Base-by-base conservation (phyloP, 305 asterid species). In the Fraxinus nigra region DNA sequence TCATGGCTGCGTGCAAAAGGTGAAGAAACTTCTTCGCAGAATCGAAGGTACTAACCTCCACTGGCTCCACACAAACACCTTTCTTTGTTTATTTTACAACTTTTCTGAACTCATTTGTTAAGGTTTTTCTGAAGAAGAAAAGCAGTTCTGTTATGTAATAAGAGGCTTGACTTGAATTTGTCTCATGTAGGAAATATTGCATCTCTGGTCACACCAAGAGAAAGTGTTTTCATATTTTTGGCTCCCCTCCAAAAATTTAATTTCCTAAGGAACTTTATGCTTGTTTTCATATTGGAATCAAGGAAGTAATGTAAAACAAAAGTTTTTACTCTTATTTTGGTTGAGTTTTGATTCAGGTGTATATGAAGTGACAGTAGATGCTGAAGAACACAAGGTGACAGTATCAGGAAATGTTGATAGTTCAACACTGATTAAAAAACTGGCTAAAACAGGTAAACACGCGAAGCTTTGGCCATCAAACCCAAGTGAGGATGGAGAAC, bases 361-460 rank as follows among this genome's bases (percentile, higher is more conserved):
- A 61, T 94, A 89, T 61, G 82, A 87, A 75, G 97, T 94, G 86
- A 80, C 69, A 76, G 84, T 93, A 81, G 92, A 94, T 48, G 79
- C 84, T 1, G 93, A 88, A 67, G 90, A 91, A 54, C 87, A 90
- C 40, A 90, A 86, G 87, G 97, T 91, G 2, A 86, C 86, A 0
- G 97, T 93, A 28, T 79, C 85, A 7, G 99, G 99, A 70, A 84
- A 85, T 46, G 92, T 94, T 16, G 97, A 95, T 38, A 70, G 88
- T 56, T 83, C 81, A 48, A 85, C 79, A 79, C 75, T 95, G 86
- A 89, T 94, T 80, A 88, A 77, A 85, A 92, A 90, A 78, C 69
- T 94, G 76, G 84, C 43, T n/a, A 94, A 93, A 81, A 83, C 93
- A 6, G 95, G 97, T 18, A 94, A 95, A 77, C 91, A 92, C 74